phyloP scores from a whole-genome alignment of 768 basidiomycete genomes.

The Russula sp. region DNA sequence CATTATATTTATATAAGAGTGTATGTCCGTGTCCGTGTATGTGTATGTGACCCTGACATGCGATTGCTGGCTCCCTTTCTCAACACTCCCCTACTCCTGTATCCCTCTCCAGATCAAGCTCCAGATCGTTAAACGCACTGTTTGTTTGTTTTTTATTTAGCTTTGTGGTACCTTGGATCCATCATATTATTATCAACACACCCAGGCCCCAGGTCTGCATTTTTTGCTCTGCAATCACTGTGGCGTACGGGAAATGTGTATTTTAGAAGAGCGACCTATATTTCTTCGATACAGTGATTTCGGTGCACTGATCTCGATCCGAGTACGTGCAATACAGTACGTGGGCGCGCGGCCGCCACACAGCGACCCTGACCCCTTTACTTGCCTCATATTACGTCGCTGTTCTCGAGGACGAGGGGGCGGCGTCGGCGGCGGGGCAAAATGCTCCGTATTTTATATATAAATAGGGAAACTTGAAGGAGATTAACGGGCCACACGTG shows the following conservation, averaged over 20 bases:
- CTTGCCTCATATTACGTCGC: too few species aligned
- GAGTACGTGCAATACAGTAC: too few species aligned
- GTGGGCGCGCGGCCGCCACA: too few species aligned
- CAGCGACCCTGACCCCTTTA: too few species aligned
- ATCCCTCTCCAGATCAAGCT: slow-evolving; percentile 10
- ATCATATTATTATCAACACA: slow-evolving; percentile 10
- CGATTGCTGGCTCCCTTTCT: background rate
- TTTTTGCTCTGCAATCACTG: background rate
- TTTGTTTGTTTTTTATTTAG: slow-evolving; percentile 8
- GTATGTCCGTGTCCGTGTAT: background rate
- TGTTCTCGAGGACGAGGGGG: too few species aligned
- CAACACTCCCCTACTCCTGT: slow-evolving; percentile 6
- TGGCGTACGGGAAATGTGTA: too few species aligned
- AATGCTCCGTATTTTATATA: too few species aligned
- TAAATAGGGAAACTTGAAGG: background rate
- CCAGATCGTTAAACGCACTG: slow-evolving; percentile 3
- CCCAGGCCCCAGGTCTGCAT: background rate
- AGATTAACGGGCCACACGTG: background rate
- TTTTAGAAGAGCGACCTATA: too few species aligned
- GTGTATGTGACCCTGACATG: slow-evolving; percentile 12
- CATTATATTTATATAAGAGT: slow-evolving; percentile 17
- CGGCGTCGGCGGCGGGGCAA: too few species aligned
- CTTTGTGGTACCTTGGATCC: slow-evolving; percentile 16
- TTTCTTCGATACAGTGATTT: too few species aligned
- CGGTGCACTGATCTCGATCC: too few species aligned